Evolutionary conservation across 139 green algal species (phyloP).

Genomic region (Trebouxia sp.): DNA sequence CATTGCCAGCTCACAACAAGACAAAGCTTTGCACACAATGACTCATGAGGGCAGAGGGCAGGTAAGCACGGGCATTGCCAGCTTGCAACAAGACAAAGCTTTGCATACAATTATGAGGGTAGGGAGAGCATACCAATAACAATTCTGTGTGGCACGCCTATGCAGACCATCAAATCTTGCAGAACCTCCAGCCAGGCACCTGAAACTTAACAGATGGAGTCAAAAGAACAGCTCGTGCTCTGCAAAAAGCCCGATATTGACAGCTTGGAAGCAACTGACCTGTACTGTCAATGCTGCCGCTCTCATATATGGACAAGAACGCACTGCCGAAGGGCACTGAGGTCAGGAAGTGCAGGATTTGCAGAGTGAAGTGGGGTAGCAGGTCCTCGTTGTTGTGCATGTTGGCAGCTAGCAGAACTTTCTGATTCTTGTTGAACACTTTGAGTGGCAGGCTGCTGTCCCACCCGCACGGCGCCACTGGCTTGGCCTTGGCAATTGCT

Average conservation of each 20-base stretch:
- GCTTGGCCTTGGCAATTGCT: neutral
- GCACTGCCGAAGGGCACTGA: conserved; percentile 1
- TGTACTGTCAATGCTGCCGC: conserved; percentile 55
- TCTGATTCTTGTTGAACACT: neutral
- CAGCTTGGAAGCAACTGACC: conserved; percentile 5
- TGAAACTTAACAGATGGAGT: neutral
- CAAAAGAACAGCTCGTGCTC: neutral
- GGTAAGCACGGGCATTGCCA: too few species aligned
- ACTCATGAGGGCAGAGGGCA: too few species aligned
- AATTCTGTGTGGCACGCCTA: conserved; percentile 22
- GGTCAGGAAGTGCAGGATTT: conserved; percentile 38
- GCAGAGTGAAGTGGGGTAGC: conserved; percentile 51
- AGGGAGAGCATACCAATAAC: conserved; percentile 23
- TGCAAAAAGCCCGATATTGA: too few species aligned
- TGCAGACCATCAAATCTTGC: conserved; percentile 25
- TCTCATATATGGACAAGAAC: conserved; percentile 58
- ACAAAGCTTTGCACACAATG: too few species aligned
- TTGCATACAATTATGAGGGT: neutral
- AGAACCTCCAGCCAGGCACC: conserved; percentile 50
- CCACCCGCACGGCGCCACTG: neutral
- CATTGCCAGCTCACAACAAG: too few species aligned
- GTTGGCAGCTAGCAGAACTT: conserved; percentile 53
- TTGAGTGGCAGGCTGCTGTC: conserved; percentile 5
- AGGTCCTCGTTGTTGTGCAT: conserved; percentile 55
- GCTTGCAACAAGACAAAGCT: too few species aligned